Conservation (phyloP, 164 flowering plant genomes). For the Chloranthus sessilifolius region DNA sequence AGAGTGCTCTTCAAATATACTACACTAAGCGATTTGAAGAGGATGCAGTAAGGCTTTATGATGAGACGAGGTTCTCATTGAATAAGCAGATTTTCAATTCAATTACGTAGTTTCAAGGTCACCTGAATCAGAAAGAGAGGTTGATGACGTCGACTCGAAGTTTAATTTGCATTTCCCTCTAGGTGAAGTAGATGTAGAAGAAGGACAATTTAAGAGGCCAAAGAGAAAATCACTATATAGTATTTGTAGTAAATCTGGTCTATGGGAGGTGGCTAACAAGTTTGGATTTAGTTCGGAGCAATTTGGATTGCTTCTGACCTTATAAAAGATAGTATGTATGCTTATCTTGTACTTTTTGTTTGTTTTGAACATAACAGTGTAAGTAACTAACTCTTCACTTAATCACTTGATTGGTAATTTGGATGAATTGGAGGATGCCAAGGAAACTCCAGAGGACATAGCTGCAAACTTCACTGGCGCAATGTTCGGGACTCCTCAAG, state of each 20-base stretch:
- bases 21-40: slow-evolving; percentile 78
- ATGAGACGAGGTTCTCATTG: slow-evolving; percentile 61
- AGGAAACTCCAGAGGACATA: slow-evolving; percentile 86
- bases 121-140: slow-evolving; percentile 91
- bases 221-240: slow-evolving; percentile 70
- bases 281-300: slow-evolving; percentile 91
- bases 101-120: slow-evolving; percentile 41
- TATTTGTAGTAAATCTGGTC: slow-evolving; percentile 74
- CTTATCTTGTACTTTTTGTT: not conserved
- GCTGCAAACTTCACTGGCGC: slow-evolving; percentile 78
- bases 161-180: slow-evolving; percentile 93
- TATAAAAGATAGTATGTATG: slow-evolving; percentile 50
- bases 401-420: slow-evolving; percentile 36
- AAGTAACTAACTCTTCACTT: slow-evolving; percentile 3
- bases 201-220: slow-evolving; percentile 88
- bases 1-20: slow-evolving; percentile 60
- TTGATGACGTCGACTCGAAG: slow-evolving; percentile 91
- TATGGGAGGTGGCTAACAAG: slow-evolving; percentile 88
- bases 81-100: slow-evolving; percentile 69
- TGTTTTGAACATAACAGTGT: not conserved
- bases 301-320: slow-evolving; percentile 60
- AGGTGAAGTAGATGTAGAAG: slow-evolving; percentile 78
- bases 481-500: slow-evolving; percentile 75
- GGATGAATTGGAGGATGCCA: slow-evolving; percentile 81
- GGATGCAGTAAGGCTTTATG: slow-evolving; percentile 59